Evolutionary conservation across 2,329 filamentous ascomycete species (phyloP), one percentile per base, ranked within the genome.

Genomic region (Sporothrix humicola): DNA sequence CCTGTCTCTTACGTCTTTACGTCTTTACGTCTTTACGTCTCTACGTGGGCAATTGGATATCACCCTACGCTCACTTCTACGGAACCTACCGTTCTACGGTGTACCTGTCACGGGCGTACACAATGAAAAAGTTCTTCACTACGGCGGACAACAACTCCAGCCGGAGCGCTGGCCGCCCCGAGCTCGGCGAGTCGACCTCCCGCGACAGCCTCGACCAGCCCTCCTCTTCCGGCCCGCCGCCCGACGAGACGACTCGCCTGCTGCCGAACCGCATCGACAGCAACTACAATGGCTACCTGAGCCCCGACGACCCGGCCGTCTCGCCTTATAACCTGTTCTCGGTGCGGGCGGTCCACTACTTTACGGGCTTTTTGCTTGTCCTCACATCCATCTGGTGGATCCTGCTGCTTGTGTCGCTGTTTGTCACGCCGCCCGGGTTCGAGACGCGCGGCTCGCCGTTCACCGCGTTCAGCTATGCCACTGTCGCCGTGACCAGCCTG

Each of bases 301-400:
- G 91, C 78, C 92, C 92, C 13, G 92, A 94, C 84, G 92, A 95
- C 80, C 93, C 92, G 80, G 92, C 92, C 76, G 93, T 97, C 82
- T 93, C 94, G 2, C 96, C 96, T 0, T 98, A 98, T 84, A 99
- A 99, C 78, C 88, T 98, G 52, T 97, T 94, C 92, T 93, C 90
- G 74, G 92, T 99, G 69, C 91, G 96, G 20, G 88, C 92, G 65
- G 85, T 96, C 72, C 90, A 94, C 80, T 93, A 91, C 79, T 81
- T 96, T 75, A 95, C 94, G 5, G 85, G 97, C 72, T 78, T 93
- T 52, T 93, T 98, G 79, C 85, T 95, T 23, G 81, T 90, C 70
- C 80, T 95, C 77, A 93, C 90, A 73, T 94, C 97, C 79, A 79
- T 94, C n/a, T 98, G 95, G 95, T 98, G 96, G 95, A 87, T 93